These are phyloP conservation scores for Nakazawaea pomicola DNA, from an alignment of 805 yeast species.

Conservation along the genomic window DNA sequence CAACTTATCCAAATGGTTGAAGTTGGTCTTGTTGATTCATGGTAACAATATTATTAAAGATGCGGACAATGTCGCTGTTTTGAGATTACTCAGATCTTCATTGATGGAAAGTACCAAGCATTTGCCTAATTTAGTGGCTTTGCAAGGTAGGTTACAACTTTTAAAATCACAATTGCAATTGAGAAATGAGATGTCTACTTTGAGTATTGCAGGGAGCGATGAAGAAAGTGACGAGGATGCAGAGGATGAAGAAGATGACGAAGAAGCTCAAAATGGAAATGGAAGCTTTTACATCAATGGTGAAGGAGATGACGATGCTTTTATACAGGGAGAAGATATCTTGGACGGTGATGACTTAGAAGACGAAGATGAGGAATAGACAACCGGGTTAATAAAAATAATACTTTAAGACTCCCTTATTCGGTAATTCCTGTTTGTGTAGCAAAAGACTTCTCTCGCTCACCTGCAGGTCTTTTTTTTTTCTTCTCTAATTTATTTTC, in stretches of 20 bases:
- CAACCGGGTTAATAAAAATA: no score
- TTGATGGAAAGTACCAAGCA: conserved; percentile 50
- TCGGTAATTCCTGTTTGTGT: not conserved
- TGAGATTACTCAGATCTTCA: conserved; percentile 53
- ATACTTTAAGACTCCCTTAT: not conserved
- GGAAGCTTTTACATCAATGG: conserved; percentile 32
- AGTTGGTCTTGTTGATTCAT: conserved; percentile 69
- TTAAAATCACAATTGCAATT: conserved; percentile 70
- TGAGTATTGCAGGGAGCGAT: conserved; percentile 28
- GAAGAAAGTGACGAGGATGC: conserved; percentile 31
- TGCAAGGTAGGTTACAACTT: conserved; percentile 83
- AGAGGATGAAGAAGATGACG: conserved; percentile 26
- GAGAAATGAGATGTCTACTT: conserved; percentile 46
- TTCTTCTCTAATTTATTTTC: not conserved
- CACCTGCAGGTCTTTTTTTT: not conserved
- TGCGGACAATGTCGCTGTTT: conserved; percentile 45
- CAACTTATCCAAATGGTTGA: conserved; percentile 59
- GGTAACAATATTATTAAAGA: conserved; percentile 58
- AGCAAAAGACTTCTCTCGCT: not conserved
- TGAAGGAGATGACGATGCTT: conserved; percentile 39
- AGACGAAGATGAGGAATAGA: conserved; percentile 23
- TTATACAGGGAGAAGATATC: conserved; percentile 26
- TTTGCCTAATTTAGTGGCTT: conserved; percentile 64
- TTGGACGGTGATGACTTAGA: conserved; percentile 26
- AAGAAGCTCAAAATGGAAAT: conserved; percentile 24